A percentile compares a stretch with the other conserved stretches of the same genome.
phyloP scores from a whole-genome alignment of 768 basidiomycete genomes.

The Suillus discolor region DNA sequence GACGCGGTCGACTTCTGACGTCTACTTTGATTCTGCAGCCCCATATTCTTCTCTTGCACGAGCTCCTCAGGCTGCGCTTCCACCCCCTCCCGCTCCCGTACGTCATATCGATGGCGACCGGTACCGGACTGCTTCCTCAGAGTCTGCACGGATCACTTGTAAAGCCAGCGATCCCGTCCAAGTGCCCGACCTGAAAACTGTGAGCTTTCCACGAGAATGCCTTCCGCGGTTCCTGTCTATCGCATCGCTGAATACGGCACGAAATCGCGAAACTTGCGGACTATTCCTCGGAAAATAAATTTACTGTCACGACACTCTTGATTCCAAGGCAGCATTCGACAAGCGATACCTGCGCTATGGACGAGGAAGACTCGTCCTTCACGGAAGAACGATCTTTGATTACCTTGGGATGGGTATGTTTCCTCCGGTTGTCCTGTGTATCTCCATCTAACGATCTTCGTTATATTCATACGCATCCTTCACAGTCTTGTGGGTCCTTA shows the following conservation, averaged over 20 bases:
- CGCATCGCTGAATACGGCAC: constrained; percentile 75
- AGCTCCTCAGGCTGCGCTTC: constrained; percentile 22
- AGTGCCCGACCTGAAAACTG: constrained; percentile 54
- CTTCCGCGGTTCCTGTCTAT: constrained; percentile 77
- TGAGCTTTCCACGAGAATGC: constrained; percentile 71
- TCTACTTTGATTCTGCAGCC: not conserved
- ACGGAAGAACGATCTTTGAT: constrained; percentile 81
- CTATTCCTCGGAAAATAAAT: constrained; percentile 73
- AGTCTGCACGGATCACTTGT: constrained; percentile 36
- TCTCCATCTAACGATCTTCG: constrained; percentile 5
- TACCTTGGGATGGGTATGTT: constrained; percentile 87
- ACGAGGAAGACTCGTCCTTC: constrained; percentile 88
- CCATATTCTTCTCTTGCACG: constrained; percentile 30
- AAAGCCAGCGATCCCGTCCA: constrained; percentile 33
- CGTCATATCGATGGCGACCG: constrained; percentile 29
- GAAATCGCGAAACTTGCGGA: constrained; percentile 87
- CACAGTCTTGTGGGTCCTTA: constrained; percentile 72
- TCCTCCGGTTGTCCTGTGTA: not conserved
- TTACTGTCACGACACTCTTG: constrained; percentile 75
- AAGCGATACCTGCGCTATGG: constrained; percentile 89
- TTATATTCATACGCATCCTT: constrained; percentile 92
- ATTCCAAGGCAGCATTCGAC: constrained; percentile 90
- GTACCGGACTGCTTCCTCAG: constrained; percentile 36
- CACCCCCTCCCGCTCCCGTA: constrained; percentile 24
- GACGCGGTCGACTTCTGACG: constrained; percentile 8